Evolutionary conservation across 2,329 filamentous ascomycete species (phyloP), one percentile per base, ranked within the genome.

Genomic region (Fusarium annulatum): DNA sequence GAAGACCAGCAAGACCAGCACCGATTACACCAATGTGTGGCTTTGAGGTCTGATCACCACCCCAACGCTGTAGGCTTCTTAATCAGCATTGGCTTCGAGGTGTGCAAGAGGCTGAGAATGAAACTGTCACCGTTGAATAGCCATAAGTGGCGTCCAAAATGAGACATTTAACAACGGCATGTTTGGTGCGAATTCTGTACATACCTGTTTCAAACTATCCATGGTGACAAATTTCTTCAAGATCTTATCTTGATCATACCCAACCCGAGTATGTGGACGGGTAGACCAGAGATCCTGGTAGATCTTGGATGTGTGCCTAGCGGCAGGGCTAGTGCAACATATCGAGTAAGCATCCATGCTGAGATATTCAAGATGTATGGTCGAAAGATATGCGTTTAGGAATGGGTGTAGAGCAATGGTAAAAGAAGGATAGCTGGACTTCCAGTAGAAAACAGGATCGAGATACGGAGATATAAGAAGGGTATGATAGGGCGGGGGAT

Each of bases 1-100:
- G 86, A n/a, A 95, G 84, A 1, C 92, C 92, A 10, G 92, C 87
- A 33, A 94, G 85, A 9, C 92, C 92, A 43, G 91, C 92, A 23
- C 92, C 93, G 43, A 95, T 82, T n/a, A 95, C 84, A 38, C 88
- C 90, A 45, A 94, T 82, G 70, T 90, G 89, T 12, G 88, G 87
- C 64, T 80, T 83, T 52, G 76, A 71, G 26, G 53, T 30, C 21
- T 69, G 59, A 45, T 65, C 66, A 26, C 49, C 51, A 30, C 57
- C 71, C 51, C 63, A 67, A 56, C 70, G 75, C 79, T 81, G 61
- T 49, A 41, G 45, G n/a, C n/a, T 41, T 74, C 74, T 39, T 65
- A 73, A 70, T 79, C 64, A 76, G 70, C 73, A 30, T 33, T 49
- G 55, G 58, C 72, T 42, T 75, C 71, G 58, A 68, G 38, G 75